These are phyloP conservation scores for Penicillium angulare DNA, from an alignment of 495 filamentous ascomycete genomes.

Conservation along the genomic window DNA sequence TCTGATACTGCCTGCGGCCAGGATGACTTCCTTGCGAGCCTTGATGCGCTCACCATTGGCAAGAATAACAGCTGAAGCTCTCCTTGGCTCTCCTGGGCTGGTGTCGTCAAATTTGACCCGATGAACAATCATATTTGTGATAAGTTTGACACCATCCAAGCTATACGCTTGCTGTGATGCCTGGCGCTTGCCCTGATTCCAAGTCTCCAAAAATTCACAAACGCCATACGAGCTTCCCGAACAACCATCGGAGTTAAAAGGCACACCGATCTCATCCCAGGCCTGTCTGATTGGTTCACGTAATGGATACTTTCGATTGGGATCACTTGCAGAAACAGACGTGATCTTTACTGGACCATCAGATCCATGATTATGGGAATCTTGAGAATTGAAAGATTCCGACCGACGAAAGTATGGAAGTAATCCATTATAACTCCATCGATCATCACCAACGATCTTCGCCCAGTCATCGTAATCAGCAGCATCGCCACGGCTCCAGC, in stretches of 20 bases:
- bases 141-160: slow-evolving; percentile 10
- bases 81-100: neutral
- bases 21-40: slow-evolving; percentile 8
- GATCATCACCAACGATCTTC: neutral
- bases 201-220: too few species aligned
- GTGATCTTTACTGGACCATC: too few species aligned
- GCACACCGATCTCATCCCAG: too few species aligned
- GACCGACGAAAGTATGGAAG: too few species aligned
- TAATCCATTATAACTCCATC: too few species aligned
- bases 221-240: too few species aligned
- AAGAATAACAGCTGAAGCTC: slow-evolving; percentile 1
- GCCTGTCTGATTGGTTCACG: too few species aligned
- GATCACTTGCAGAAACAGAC: too few species aligned
- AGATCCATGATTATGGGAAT: too few species aligned
- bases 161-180: slow-evolving; percentile 29
- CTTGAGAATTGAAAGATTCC: too few species aligned
- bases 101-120: neutral
- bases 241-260: too few species aligned
- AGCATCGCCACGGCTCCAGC: slow-evolving; percentile 35
- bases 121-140: neutral
- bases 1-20: slow-evolving; percentile 2
- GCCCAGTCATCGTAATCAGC: slow-evolving; percentile 4
- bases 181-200: slow-evolving; percentile 33
- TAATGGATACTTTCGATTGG: too few species aligned
- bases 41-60: neutral